Base-by-base conservation (phyloP, 2,329 filamentous ascomycete species). In the Colletotrichum melonis region DNA sequence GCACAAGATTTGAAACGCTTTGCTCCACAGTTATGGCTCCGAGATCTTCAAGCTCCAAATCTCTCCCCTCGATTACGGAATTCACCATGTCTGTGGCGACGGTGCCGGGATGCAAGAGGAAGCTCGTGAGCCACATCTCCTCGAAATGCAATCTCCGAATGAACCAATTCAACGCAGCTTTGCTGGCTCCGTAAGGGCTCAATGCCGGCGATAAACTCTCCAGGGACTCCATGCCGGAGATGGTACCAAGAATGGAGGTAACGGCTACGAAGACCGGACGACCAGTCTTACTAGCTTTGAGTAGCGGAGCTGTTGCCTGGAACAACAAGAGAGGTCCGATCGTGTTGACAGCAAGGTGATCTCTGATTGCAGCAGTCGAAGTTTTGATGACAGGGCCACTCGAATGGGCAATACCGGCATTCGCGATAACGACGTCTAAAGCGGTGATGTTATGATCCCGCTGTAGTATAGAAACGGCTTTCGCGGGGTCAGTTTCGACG, bases 391-490 rank as follows among this genome's bases (percentile, higher is more conserved):
- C 77, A 12, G 22, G 14, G 60, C 7, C 28, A 8, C 26, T 16
- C 52, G 52, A 42, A 54, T 65, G 28, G 4, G 60, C 19, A 38
- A 86, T 84, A 9, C 82, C 87, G 0, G 88, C 88, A 76, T 90
- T 90, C 65, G 88, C 85, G 65, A 91, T 85, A 4, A 90, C 84
- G 9, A 88, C 77, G 76, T 90, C 88, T 3, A 90, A 77, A 35
- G 81, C 77, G 6, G 76, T 74, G 67, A 90, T 84, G 5, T 78
- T 79, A 24, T 81, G 74, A 3, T 74, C 57, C 2, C 67, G 32
- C 1, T 78, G 73, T 0, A 86, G 78, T 2, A 78, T 73, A 19
- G 78, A 54, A 3, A 83, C 76, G 8, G 82, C 82, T 12, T 75
- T 75, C 19, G 74, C 76, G 1, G 83, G 76, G 66, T 84, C 82